phyloP scores from a whole-genome alignment of 2,329 filamentous ascomycete species.

The Fusarium compactum region DNA sequence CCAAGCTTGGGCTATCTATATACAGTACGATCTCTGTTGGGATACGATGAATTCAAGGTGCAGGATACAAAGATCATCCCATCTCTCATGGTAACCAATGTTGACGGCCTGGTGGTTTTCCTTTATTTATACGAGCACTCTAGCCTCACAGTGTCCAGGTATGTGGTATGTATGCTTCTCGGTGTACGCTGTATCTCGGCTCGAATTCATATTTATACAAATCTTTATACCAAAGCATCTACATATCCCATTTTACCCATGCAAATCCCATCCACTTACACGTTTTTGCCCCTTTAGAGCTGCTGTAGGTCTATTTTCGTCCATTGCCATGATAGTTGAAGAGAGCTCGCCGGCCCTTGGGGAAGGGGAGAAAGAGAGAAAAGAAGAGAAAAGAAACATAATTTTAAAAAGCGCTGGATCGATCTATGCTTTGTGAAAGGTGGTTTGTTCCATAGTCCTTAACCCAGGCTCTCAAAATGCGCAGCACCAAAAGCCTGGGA shows the following conservation, averaged over 20 bases:
- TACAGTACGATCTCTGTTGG: slow-evolving; percentile 9
- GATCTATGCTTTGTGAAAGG: slow-evolving; percentile 26
- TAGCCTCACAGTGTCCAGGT: not conserved
- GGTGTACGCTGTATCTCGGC: not conserved
- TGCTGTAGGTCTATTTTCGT: slow-evolving; percentile 34
- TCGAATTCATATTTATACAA: slow-evolving; percentile 23
- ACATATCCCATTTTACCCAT: slow-evolving; percentile 23
- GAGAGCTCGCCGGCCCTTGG: slow-evolving; percentile 43
- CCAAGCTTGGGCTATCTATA: slow-evolving; percentile 1
- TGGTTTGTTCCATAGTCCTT: slow-evolving; percentile 10
- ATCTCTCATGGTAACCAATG: not conserved
- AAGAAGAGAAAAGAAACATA: slow-evolving; percentile 8
- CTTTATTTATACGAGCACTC: not conserved
- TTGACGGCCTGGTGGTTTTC: not conserved
- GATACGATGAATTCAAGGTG: not conserved
- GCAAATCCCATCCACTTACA: slow-evolving; percentile 14
- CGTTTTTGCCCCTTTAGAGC: slow-evolving; percentile 13
- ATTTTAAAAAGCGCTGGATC: slow-evolving; percentile 30
- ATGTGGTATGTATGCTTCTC: not conserved
- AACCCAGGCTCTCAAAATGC: slow-evolving; percentile 14
- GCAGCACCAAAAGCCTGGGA: slow-evolving; percentile 19
- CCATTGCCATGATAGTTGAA: slow-evolving; percentile 23
- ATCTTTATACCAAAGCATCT: slow-evolving; percentile 22
- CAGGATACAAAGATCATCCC: not conserved
- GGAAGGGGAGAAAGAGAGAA: not conserved